Base-by-base conservation (phyloP, 2,329 filamentous ascomycete genomes). In the Paecilomyces sp. region DNA sequence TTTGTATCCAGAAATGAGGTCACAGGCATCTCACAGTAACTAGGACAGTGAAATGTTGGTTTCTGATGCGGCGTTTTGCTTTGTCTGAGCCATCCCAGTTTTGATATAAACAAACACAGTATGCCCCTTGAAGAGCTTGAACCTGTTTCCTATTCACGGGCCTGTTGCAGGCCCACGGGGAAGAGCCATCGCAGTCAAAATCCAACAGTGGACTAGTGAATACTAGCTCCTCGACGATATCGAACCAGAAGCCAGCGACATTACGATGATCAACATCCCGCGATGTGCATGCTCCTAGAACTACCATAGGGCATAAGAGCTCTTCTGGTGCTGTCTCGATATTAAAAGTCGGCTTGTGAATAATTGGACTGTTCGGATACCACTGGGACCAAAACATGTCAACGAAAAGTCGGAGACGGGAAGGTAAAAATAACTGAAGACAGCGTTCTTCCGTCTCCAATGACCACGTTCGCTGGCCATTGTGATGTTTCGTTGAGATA, bases 331-430 rank as follows among this genome's bases (percentile, higher is more conserved):
- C 63, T 1, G 57, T 57, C 4, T 61, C 52, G 0, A 61, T 41
- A 52, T 67, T 50, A 25, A 71, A 71, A 0, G 64, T 64, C 1
- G 69, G 68, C 24, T 61, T 66, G 53, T 71, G 69, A 6, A 70
- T 61, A 9, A 71, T 69, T 1, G 68, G 69, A 34, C 68, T 70
- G 54, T 68, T 68, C 3, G 69, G 69, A 34, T 71, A 68, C 69
- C 69, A 71, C 3, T 65, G 53, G 1, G 63, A 63, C 69, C 69
- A 71, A 58, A 70, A 71, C n/a, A 65, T 62, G 12, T 62, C 63
- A 5, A 71, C 55, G 33, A 67, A 68, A 41, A 63, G 64, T 15
- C 62, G 59, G 6, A 70, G 63, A 15, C 66, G 67, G 2, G 9
- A 15, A 3, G 69, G 63, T 0, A 63, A 62, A 36, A 70, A 71